These are phyloP conservation scores for Talaromyces thailandensis DNA, from an alignment of 495 filamentous ascomycete species.

Conservation along the genomic window DNA sequence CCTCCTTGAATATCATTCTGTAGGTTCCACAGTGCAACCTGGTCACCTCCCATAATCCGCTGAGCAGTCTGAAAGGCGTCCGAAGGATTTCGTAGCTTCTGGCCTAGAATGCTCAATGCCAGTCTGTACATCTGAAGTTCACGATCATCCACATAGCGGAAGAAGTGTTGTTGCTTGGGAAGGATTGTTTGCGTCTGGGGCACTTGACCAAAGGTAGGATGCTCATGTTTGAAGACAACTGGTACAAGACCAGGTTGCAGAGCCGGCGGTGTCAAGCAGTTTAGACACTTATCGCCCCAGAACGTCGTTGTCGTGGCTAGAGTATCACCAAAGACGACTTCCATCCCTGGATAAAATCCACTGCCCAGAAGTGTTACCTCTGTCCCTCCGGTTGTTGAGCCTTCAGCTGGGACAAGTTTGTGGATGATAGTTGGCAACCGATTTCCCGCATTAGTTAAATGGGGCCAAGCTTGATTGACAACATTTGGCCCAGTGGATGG, in stretches of 20 bases:
- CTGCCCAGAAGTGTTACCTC: constrained; percentile 79
- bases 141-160: constrained; percentile 72
- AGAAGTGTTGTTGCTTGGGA: constrained; percentile 50
- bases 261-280: constrained; percentile 74
- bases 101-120: constrained; percentile 37
- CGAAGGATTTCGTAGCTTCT: constrained; percentile 38
- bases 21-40: constrained; percentile 32
- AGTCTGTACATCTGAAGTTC: constrained; percentile 56
- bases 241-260: constrained; percentile 58
- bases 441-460: constrained; percentile 28
- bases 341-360: constrained; percentile 69
- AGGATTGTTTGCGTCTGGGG: constrained; percentile 35
- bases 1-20: constrained; percentile 37
- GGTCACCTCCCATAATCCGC: constrained; percentile 41
- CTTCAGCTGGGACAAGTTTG: constrained; percentile 74
- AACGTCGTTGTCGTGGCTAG: constrained; percentile 72
- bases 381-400: constrained; percentile 70
- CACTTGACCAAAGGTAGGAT: constrained; percentile 39
- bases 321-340: constrained; percentile 77
- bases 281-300: constrained; percentile 75
- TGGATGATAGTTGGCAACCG: constrained; percentile 52
- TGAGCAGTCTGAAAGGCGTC: constrained; percentile 42
- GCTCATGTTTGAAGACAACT: constrained; percentile 62
- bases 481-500: constrained; percentile 21
- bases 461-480: constrained; percentile 31